phyloP scores from a whole-genome alignment of 441 rosid species.

The Gossypium aridum region DNA sequence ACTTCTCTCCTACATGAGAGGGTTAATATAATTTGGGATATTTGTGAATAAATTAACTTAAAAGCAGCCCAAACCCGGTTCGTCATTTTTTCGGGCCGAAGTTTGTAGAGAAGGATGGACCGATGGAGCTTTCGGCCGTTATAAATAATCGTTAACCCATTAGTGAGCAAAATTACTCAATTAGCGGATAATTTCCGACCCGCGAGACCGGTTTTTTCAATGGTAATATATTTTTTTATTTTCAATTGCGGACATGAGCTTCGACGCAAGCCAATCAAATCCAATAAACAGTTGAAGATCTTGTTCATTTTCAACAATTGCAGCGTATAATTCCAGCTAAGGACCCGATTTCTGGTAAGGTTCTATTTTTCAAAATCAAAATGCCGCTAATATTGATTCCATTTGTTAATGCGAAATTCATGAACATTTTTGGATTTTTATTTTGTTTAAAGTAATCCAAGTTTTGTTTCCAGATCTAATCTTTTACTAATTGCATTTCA shows the following conservation, averaged over 20 bases:
- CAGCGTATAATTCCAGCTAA: background rate
- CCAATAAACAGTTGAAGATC: background rate
- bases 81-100: background rate
- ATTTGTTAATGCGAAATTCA: background rate
- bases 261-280: background rate
- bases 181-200: background rate
- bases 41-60: no score
- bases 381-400: background rate
- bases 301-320: background rate
- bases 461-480: background rate
- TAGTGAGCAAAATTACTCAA: background rate
- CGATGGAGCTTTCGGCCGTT: background rate
- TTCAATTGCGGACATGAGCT: background rate
- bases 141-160: background rate
- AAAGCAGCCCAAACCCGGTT: background rate
- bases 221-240: background rate
- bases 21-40: no score
- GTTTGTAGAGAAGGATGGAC: background rate
- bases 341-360: conserved; percentile 12
- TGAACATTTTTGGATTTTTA: background rate
- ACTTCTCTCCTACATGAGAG: no score
- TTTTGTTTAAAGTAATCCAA: background rate
- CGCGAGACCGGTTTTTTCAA: background rate
- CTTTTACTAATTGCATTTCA: background rate
- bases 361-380: background rate